Base-by-base conservation (phyloP, 805 yeast species). In the Metschnikowia amazonensis region DNA sequence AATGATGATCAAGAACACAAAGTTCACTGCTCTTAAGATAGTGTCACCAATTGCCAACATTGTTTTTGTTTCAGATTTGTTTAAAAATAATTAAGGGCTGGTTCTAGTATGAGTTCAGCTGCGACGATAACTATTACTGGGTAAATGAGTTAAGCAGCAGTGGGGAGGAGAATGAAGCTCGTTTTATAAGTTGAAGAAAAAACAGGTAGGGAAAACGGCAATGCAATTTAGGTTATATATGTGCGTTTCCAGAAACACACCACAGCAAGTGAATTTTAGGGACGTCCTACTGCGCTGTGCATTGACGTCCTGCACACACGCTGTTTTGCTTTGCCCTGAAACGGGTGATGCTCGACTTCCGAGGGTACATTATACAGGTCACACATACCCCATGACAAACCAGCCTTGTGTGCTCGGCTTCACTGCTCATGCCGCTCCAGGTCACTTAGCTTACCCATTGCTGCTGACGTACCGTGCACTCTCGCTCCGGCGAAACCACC, bases 11-110 rank as follows among this genome's bases (percentile, higher is more conserved):
- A 89, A 77, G 69, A 88, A 82, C 59, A 80, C 72, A 60, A 90
- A 84, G 76, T 88, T 86, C 43, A 82, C 57, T 36, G 67, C 72
- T 75, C 99, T 86, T 59, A 89, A 77, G 53, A 82, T 67, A 57
- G 82, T 72, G 70, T 89, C 96, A 59, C 85, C 82, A 60, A 81
- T 76, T 45, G 89, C 82, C 64, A 85, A 75, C 78, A 79, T 79
- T 68, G 30, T 58, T 17, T 23, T 17, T 35, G 20, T 20, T 29
- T 29, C 33, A 28, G 44, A 5, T 39, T 42, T 9, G n/a, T 31
- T 36, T n/a, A 30, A 20, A 13, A 28, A 13, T 17, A 13, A 43
- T 36, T 35, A 28, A 21, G 25, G 42, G 35, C 8, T n/a, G 36
- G 25, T 18, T 18, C 41, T 13, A n/a, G n/a, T 9, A 10, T 16